A percentile compares a stretch with the other conserved stretches of the same genome.
Evolutionary conservation across 1,139 yeast genomes (phyloP).

Genomic region (Geotrichum reessii): DNA sequence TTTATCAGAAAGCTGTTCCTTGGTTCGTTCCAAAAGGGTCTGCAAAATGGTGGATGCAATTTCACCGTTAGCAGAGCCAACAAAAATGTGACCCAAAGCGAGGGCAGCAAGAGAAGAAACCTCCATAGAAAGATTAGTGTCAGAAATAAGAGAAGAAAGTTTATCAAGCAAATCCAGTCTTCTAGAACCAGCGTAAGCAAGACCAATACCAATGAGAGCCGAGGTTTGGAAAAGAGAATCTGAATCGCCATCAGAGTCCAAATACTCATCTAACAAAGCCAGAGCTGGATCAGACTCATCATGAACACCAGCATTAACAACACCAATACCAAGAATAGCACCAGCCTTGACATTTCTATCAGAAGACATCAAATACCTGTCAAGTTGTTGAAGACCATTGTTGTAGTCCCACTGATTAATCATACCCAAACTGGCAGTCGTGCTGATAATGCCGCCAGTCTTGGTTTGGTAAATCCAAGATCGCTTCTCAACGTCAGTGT

Average conservation of each 20-base stretch:
- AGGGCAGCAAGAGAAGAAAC: constrained; percentile 81
- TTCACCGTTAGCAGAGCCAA: constrained; percentile 94
- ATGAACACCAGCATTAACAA: constrained; percentile 89
- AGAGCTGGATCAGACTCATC: constrained; percentile 94
- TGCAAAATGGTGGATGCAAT: constrained; percentile 86
- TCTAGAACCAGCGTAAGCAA: constrained; percentile 92
- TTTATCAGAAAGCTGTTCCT: constrained; percentile 69
- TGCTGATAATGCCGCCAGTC: constrained; percentile 88
- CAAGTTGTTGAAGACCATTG: constrained; percentile 85
- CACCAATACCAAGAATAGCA: constrained; percentile 91
- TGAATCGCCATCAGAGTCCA: constrained; percentile 40
- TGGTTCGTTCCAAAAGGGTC: constrained; percentile 80
- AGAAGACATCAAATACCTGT: constrained; percentile 78
- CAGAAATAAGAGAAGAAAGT: constrained; percentile 82
- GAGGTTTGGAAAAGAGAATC: constrained; percentile 54
- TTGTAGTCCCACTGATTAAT: constrained; percentile 87
- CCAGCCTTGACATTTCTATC: constrained; percentile 93
- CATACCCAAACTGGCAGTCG: constrained; percentile 89
- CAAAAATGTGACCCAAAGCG: constrained; percentile 89
- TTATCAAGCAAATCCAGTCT: constrained; percentile 76
- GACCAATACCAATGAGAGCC: constrained; percentile 85
- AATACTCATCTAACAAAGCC: constrained; percentile 73
- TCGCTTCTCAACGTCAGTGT: constrained; percentile 57
- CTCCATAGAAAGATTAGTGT: constrained; percentile 67
- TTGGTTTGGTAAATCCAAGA: constrained; percentile 91